Conservation (phyloP, 192 early-diverging fungal species). For the Coemansia asiatica region DNA sequence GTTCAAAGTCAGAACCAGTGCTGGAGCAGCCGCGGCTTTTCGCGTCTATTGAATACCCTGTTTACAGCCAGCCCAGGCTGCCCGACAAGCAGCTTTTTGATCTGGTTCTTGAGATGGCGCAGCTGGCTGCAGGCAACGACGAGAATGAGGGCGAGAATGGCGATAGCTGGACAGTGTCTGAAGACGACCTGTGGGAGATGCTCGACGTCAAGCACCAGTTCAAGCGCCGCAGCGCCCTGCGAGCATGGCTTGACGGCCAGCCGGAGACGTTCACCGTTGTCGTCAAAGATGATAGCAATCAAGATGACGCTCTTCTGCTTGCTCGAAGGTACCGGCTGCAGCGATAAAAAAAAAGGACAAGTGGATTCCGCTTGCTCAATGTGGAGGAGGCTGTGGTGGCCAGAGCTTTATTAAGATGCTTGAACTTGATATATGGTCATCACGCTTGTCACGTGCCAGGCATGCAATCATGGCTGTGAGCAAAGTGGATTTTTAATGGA, state of each 20-base stretch:
- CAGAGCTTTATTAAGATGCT: neutral
- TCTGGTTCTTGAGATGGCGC: conserved; percentile 34
- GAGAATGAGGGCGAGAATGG: neutral
- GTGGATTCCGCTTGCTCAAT: no score
- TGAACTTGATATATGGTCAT: neutral
- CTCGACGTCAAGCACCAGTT: conserved; percentile 58
- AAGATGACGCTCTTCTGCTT: neutral
- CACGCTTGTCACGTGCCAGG: conserved; percentile 28
- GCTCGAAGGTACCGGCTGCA: neutral
- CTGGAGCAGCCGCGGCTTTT: conserved; percentile 20
- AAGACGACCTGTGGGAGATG: conserved; percentile 50
- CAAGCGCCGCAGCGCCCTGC: conserved; percentile 33
- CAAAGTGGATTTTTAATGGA: neutral
- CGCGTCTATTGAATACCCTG: conserved; percentile 58
- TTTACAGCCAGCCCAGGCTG: conserved; percentile 45
- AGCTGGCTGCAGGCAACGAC: conserved; percentile 10
- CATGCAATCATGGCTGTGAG: neutral
- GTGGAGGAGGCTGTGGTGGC: neutral
- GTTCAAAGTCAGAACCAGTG: no score
- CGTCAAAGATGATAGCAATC: no score
- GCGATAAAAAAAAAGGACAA: no score
- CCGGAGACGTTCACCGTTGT: neutral
- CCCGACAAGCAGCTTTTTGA: conserved; percentile 25
- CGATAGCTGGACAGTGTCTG: neutral
- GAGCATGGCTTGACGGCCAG: conserved; percentile 34